These are phyloP conservation scores for Adansonia rubrostipa DNA, from an alignment of 441 rosid genomes.

Conservation along the genomic window DNA sequence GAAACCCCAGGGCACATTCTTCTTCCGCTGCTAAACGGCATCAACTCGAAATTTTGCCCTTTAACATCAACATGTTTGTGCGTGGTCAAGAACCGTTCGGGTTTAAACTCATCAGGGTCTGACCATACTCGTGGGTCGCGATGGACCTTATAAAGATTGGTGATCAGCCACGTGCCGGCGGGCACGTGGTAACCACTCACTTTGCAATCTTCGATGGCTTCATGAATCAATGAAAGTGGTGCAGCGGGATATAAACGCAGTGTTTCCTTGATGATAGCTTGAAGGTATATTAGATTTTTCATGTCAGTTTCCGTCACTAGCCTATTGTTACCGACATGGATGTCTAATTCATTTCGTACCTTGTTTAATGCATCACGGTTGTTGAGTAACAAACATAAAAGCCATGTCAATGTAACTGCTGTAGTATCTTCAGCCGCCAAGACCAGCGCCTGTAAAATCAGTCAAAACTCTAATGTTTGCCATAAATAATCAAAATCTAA, in stretches of 20 bases:
- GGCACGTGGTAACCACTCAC: constrained; percentile 35
- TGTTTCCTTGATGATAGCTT: constrained; percentile 41
- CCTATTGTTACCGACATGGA: constrained; percentile 28
- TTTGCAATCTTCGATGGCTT: constrained; percentile 29
- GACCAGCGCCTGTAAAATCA: constrained; percentile 25
- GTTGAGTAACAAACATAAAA: constrained; percentile 32
- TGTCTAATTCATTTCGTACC: constrained; percentile 34
- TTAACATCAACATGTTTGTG: constrained; percentile 21
- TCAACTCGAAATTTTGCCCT: constrained; percentile 20
- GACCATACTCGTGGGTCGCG: constrained; percentile 20
- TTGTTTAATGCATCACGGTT: constrained; percentile 26
- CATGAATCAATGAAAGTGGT: constrained; percentile 29
- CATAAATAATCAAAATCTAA: neutral
- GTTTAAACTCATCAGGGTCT: constrained; percentile 20
- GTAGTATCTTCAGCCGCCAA: constrained; percentile 31
- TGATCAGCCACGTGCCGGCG: constrained; percentile 35
- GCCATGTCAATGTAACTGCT: constrained; percentile 32
- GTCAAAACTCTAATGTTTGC: neutral
- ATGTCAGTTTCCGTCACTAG: constrained; percentile 27
- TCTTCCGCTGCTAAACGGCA: constrained; percentile 32
- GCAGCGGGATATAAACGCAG: constrained; percentile 33
- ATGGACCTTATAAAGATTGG: constrained; percentile 38
- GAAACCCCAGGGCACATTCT: constrained; percentile 30
- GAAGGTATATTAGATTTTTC: constrained; percentile 33
- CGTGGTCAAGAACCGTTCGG: constrained; percentile 23